A percentile compares a stretch with the other conserved stretches of the same genome.
phyloP scores from a whole-genome alignment of 805 yeast species.

The Limtongia smithiae region DNA sequence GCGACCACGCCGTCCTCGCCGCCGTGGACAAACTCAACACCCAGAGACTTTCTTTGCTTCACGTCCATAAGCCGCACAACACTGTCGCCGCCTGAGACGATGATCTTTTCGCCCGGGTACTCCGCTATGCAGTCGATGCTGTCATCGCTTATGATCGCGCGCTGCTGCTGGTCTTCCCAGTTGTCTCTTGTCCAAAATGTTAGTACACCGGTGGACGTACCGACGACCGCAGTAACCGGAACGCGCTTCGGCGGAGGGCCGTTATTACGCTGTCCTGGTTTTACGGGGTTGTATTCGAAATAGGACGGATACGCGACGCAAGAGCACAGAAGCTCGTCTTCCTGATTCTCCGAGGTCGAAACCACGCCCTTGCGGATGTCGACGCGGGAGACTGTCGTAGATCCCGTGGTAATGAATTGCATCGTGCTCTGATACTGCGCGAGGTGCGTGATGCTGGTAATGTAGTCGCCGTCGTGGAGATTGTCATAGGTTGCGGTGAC shows the following conservation, averaged over 20 bases:
- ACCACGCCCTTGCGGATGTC: conserved; percentile 72
- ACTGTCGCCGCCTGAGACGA: conserved; percentile 71
- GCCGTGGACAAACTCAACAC: conserved; percentile 64
- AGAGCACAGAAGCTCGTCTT: conserved; percentile 82
- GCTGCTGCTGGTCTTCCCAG: conserved; percentile 64
- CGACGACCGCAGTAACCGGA: conserved; percentile 55
- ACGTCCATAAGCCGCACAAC: conserved; percentile 63
- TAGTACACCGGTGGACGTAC: conserved; percentile 86
- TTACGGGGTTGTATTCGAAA: conserved; percentile 19
- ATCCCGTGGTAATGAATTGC: conserved; percentile 75
- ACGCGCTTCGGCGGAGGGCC: conserved; percentile 3
- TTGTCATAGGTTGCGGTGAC: conserved; percentile 47
- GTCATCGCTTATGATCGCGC: conserved; percentile 67
- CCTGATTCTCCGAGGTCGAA: conserved; percentile 79
- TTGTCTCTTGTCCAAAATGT: conserved; percentile 78
- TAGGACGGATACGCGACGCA: conserved; percentile 44
- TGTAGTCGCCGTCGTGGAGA: conserved; percentile 59
- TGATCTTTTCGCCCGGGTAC: conserved; percentile 38
- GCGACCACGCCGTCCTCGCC: conserved; percentile 67
- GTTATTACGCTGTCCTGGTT: background rate
- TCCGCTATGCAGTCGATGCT: conserved; percentile 66
- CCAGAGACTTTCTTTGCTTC: conserved; percentile 55
- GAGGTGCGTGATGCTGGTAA: conserved; percentile 70
- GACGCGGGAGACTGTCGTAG: conserved; percentile 72
- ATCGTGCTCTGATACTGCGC: conserved; percentile 63